Evolutionary conservation across 306 rosid genomes (phyloP).

Genomic region (Sesbania bispinosa): DNA sequence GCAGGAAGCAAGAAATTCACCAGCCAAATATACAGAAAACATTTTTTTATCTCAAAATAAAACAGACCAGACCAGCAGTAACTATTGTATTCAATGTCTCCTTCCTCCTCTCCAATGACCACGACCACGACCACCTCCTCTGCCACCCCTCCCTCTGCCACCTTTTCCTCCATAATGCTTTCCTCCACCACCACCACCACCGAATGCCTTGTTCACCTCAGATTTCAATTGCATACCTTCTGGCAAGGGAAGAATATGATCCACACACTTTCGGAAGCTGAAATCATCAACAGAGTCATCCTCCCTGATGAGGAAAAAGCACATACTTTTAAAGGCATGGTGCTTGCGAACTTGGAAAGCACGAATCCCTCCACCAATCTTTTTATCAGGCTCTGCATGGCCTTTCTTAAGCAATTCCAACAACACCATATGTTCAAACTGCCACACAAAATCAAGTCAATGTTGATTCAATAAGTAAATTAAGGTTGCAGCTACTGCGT

Average conservation of each 20-base stretch:
- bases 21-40: background rate
- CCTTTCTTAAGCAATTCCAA: constrained; percentile 87
- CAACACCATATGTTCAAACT: constrained; percentile 78
- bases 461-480: background rate
- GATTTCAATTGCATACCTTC: constrained; percentile 59
- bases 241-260: constrained; percentile 83
- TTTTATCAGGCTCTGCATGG: constrained; percentile 67
- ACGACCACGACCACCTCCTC: constrained; percentile 50
- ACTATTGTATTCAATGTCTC: constrained; percentile 44
- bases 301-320: constrained; percentile 83
- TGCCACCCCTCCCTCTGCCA: constrained; percentile 58
- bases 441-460: constrained; percentile 32
- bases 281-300: constrained; percentile 78
- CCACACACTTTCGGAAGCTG: constrained; percentile 95
- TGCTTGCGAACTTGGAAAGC: constrained; percentile 77
- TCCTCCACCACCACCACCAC: constrained; percentile 41
- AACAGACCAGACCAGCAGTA: background rate
- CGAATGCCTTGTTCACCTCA: constrained; percentile 52
- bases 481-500: background rate
- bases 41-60: background rate
- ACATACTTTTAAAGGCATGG: constrained; percentile 69
- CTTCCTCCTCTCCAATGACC: constrained; percentile 66
- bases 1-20: background rate
- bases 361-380: constrained; percentile 65
- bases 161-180: constrained; percentile 58